These are phyloP conservation scores for Candida namnaoensis DNA, from an alignment of 805 yeast species.

Conservation along the genomic window DNA sequence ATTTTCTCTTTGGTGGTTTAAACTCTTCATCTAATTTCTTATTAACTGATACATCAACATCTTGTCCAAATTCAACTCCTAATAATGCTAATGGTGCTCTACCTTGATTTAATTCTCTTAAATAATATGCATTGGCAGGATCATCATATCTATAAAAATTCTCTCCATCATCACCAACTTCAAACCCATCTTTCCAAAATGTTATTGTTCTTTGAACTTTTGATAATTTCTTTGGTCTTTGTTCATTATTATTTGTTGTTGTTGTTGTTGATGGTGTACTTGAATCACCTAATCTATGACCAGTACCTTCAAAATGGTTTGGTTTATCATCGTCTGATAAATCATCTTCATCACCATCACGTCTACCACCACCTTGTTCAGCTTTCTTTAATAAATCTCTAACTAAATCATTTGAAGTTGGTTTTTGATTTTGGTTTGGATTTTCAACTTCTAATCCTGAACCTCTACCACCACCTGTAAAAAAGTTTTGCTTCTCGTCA, in stretches of 20 bases:
- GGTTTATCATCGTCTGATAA: slow-evolving; percentile 27
- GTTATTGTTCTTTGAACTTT: slow-evolving; percentile 77
- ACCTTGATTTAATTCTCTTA: slow-evolving; percentile 79
- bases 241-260: slow-evolving; percentile 3
- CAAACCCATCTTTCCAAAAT: slow-evolving; percentile 95
- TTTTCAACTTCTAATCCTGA: slow-evolving; percentile 76
- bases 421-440: no score
- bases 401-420: slow-evolving; percentile 37
- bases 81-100: slow-evolving; percentile 82
- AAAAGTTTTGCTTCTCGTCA: slow-evolving; percentile 54
- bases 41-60: slow-evolving; percentile 84
- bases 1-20: slow-evolving; percentile 50
- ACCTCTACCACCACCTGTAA: slow-evolving; percentile 62
- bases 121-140: slow-evolving; percentile 72
- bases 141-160: slow-evolving; percentile 82
- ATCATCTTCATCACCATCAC: slow-evolving; percentile 23
- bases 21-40: slow-evolving; percentile 78
- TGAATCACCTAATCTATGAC: slow-evolving; percentile 30
- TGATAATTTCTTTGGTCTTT: slow-evolving; percentile 19
- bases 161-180: slow-evolving; percentile 73
- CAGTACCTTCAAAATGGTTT: slow-evolving; percentile 26
- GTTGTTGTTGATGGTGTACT: slow-evolving; percentile 27
- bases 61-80: slow-evolving; percentile 83
- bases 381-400: slow-evolving; percentile 60
- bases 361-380: slow-evolving; percentile 44